Conservation (phyloP, 768 basidiomycete species). For the Gautieria morchelliformis region DNA sequence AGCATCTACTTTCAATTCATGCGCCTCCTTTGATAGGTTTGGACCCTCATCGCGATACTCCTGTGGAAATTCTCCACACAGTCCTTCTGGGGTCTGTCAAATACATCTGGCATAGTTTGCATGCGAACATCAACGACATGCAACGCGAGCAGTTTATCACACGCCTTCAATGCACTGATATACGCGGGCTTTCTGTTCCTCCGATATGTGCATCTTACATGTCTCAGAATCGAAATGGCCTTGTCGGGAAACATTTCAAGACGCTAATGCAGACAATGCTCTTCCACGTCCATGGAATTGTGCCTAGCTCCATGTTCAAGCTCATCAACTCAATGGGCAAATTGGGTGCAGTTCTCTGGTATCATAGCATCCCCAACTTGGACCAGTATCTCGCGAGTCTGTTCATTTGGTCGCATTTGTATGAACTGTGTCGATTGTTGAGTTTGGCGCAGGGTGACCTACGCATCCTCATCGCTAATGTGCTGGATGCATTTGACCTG, state of each 20-base stretch:
- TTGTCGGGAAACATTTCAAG: constrained; percentile 26
- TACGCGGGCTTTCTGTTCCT: constrained; percentile 18
- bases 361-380: constrained; percentile 27
- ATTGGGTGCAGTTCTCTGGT: constrained; percentile 31
- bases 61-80: no score
- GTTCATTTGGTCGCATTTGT: constrained; percentile 4
- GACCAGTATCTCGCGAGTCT: constrained; percentile 28
- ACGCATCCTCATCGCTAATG: background rate
- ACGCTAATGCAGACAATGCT: constrained; percentile 12
- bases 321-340: constrained; percentile 26
- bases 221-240: no score
- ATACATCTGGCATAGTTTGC: no score
- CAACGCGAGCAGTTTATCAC: no score
- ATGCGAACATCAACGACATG: no score
- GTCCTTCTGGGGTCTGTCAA: no score
- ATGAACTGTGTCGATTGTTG: background rate
- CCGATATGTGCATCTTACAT: constrained; percentile 23
- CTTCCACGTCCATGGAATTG: constrained; percentile 23
- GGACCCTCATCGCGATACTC: no score
- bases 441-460: background rate
- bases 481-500: background rate
- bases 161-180: background rate
- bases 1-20: no score
- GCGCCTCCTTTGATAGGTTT: no score
- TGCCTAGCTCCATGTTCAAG: constrained; percentile 17